These are phyloP conservation scores for Exophiala sideris DNA, from an alignment of 2,329 filamentous ascomycete genomes.

Conservation along the genomic window DNA sequence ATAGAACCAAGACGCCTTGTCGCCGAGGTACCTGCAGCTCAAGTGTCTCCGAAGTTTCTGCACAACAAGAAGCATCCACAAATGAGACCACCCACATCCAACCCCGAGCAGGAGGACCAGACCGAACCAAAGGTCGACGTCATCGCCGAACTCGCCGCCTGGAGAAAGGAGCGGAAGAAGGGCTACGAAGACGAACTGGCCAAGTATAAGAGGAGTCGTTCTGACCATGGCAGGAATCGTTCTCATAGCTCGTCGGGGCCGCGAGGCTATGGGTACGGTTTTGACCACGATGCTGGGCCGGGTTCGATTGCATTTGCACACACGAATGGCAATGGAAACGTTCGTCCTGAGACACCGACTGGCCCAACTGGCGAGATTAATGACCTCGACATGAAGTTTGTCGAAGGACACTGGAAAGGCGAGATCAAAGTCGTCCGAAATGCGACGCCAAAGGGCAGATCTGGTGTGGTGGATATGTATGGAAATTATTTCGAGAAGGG, in stretches of 20 bases:
- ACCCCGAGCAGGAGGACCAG: slow-evolving; percentile 11
- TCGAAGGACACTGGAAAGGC: slow-evolving; percentile 60
- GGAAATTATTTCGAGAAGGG: slow-evolving; percentile 54
- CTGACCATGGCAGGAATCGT: neutral
- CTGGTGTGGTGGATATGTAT: slow-evolving; percentile 50
- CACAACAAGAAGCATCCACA: slow-evolving; percentile 8
- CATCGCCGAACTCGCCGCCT: slow-evolving; percentile 52
- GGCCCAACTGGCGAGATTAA: slow-evolving; percentile 9
- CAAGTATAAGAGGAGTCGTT: slow-evolving; percentile 9
- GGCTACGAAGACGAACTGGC: slow-evolving; percentile 41
- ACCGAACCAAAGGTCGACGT: slow-evolving; percentile 41
- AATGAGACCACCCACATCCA: slow-evolving; percentile 10
- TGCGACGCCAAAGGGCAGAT: slow-evolving; percentile 34
- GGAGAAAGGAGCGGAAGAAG: slow-evolving; percentile 51
- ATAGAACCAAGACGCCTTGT: neutral
- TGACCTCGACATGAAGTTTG: slow-evolving; percentile 35
- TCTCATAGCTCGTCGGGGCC: neutral
- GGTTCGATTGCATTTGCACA: slow-evolving; percentile 6
- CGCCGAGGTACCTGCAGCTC: slow-evolving; percentile 10
- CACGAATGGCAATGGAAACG: slow-evolving; percentile 2
- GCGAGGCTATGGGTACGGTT: slow-evolving; percentile 23
- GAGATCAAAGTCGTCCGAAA: slow-evolving; percentile 56
- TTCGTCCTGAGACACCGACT: slow-evolving; percentile 19
- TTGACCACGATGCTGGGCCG: slow-evolving; percentile 14
- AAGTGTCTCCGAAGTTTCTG: slow-evolving; percentile 16